A percentile compares a stretch with the other conserved stretches of the same genome.
These are phyloP conservation scores for Trichoderma virens DNA, from an alignment of 495 filamentous ascomycete genomes.

Conservation along the genomic window DNA sequence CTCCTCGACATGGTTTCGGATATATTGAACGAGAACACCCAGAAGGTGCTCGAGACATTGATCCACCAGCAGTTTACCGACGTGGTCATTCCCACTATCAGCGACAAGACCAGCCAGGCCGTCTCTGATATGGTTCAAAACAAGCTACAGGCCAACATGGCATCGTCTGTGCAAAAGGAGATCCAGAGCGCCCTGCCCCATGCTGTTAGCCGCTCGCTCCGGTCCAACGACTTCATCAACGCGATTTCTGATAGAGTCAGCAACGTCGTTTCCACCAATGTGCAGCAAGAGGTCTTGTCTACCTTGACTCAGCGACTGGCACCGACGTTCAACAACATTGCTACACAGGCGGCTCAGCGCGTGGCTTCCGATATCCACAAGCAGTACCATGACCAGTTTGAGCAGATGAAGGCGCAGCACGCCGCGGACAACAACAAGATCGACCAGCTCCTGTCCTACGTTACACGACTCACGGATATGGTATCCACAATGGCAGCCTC, in stretches of 20 bases:
- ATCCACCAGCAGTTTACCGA: constrained; percentile 59
- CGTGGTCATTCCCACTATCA: constrained; percentile 51
- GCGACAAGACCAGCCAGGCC: constrained; percentile 34
- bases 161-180: constrained; percentile 52
- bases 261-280: constrained; percentile 51
- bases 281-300: constrained; percentile 61
- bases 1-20: constrained; percentile 79
- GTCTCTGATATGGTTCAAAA: constrained; percentile 36
- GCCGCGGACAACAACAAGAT: constrained; percentile 69
- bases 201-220: constrained; percentile 47
- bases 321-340: constrained; percentile 53
- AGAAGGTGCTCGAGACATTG: constrained; percentile 65
- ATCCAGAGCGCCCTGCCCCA: constrained; percentile 42
- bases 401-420: constrained; percentile 60
- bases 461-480: constrained; percentile 62
- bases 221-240: constrained; percentile 61
- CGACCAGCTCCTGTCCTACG: constrained; percentile 67
- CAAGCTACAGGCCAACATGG: constrained; percentile 40
- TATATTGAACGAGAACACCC: constrained; percentile 84
- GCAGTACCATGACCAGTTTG: constrained; percentile 52
- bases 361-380: constrained; percentile 58
- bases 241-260: constrained; percentile 62
- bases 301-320: constrained; percentile 53
- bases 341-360: constrained; percentile 49
- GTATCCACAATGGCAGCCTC: constrained; percentile 61